Evolutionary conservation across 2,329 filamentous ascomycete species (phyloP).

Genomic region (Trichoderma sp.): DNA sequence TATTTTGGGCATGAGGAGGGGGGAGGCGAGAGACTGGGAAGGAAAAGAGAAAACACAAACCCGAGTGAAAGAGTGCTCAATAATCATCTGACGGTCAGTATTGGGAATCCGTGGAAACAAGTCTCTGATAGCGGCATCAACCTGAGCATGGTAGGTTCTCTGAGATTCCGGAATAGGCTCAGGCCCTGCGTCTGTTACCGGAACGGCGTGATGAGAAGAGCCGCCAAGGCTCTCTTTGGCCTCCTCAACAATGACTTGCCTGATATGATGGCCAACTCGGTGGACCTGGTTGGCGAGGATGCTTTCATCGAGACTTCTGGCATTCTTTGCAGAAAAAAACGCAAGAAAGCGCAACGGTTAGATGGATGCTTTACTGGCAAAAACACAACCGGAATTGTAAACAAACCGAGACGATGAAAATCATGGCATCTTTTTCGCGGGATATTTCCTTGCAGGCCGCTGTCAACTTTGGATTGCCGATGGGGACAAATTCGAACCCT

Average conservation of each 20-base stretch:
- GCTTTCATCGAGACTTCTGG: conserved; percentile 41
- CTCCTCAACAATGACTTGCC: conserved; percentile 62
- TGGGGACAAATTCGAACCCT: conserved; percentile 65
- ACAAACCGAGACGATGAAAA: conserved; percentile 68
- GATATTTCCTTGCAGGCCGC: conserved; percentile 67
- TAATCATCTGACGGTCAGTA: conserved; percentile 64
- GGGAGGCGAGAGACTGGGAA: not conserved
- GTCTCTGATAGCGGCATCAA: conserved; percentile 64
- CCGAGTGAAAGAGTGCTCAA: conserved; percentile 66
- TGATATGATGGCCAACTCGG: conserved; percentile 64
- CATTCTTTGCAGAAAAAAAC: conserved; percentile 34
- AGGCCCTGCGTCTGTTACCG: conserved; percentile 43
- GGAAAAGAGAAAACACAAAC: conserved; percentile 45
- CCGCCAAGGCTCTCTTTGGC: conserved; percentile 45
- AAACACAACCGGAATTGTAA: not conserved
- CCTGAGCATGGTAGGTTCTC: conserved; percentile 63
- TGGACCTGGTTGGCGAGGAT: conserved; percentile 58
- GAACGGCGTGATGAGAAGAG: conserved; percentile 33
- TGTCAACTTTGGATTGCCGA: conserved; percentile 64
- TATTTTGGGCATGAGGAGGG: not conserved
- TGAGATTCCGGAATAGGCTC: conserved; percentile 65
- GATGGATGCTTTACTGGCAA: not conserved
- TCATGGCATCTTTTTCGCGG: conserved; percentile 63
- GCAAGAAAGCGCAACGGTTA: not conserved
- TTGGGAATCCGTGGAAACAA: conserved; percentile 68